Evolutionary conservation across 257 asterid genomes (phyloP).

Genomic region (Gynochthodes officinalis): DNA sequence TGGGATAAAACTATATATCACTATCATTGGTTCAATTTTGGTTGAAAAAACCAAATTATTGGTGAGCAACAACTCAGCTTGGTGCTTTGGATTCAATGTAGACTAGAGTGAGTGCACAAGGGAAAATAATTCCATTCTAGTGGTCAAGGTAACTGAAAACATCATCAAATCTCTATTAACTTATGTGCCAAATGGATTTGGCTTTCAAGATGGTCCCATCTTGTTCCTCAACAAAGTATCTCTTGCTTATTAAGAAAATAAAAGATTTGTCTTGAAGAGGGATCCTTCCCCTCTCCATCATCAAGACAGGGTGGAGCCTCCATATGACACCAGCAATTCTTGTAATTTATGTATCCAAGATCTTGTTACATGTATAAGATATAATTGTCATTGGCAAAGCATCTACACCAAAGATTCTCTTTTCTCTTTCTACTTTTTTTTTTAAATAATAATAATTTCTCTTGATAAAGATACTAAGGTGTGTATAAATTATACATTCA

Average conservation of each 20-base stretch:
- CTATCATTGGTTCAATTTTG: not conserved
- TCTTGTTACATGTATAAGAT: conserved; percentile 35
- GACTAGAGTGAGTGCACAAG: no score
- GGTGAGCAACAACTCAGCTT: conserved; percentile 9
- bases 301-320: conserved; percentile 33
- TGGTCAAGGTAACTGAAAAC: conserved; percentile 7
- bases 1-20: not conserved
- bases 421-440: not conserved
- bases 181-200: conserved; percentile 43
- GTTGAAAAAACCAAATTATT: not conserved
- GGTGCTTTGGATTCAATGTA: no score
- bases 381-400: conserved; percentile 11
- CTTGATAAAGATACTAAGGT: no score
- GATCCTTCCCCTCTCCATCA: conserved; percentile 24
- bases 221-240: conserved; percentile 42
- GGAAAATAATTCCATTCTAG: no score
- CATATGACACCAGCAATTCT: conserved; percentile 46
- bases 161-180: conserved; percentile 48
- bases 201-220: conserved; percentile 60
- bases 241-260: conserved; percentile 17
- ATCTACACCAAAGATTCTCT: conserved; percentile 38
- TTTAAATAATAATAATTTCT: no score
- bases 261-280: conserved; percentile 37
- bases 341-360: conserved; percentile 33
- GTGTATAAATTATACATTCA: no score